A percentile compares a stretch with the other conserved stretches of the same genome.
Conservation (phyloP, 805 yeast species). For the Metschnikowia lunata region DNA sequence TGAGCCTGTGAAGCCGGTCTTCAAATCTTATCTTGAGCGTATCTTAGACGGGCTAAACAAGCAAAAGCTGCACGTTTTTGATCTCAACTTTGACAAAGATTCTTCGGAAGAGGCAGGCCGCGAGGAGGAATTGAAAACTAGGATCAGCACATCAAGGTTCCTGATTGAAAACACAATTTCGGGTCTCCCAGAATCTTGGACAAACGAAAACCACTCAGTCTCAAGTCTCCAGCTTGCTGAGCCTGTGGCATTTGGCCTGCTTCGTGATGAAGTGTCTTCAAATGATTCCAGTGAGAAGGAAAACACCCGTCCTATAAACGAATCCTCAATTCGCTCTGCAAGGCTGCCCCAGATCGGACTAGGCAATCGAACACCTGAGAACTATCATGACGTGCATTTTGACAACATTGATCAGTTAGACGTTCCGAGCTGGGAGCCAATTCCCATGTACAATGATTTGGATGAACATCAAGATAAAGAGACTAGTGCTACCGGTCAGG, state of each 20-base stretch:
- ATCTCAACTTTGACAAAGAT: constrained; percentile 8
- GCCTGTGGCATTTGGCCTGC: constrained; percentile 15
- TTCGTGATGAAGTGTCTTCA: constrained; percentile 7
- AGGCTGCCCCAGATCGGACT: constrained; percentile 8
- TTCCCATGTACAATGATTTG: constrained; percentile 7
- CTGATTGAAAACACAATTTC: constrained; percentile 16
- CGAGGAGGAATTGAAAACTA: constrained; percentile 1
- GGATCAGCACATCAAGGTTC: constrained; percentile 14
- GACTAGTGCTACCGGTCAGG: no score
- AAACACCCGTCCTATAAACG: not conserved
- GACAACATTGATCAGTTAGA: constrained; percentile 11
- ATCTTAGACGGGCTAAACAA: constrained; percentile 21
- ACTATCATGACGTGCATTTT: constrained; percentile 7
- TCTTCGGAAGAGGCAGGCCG: constrained; percentile 3
- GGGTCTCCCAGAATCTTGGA: constrained; percentile 13
- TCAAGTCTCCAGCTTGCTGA: constrained; percentile 10
- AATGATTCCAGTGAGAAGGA: constrained; percentile 15
- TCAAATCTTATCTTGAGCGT: constrained; percentile 29
- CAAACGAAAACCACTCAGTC: not conserved
- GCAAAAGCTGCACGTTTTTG: not conserved
- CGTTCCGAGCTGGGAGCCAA: constrained; percentile 14
- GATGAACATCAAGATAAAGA: not conserved
- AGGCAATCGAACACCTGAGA: constrained; percentile 7
- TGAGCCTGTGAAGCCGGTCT: constrained; percentile 9
- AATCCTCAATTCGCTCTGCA: not conserved